Base-by-base conservation (phyloP, 805 yeast species). In the Saturnispora saitoi region DNA sequence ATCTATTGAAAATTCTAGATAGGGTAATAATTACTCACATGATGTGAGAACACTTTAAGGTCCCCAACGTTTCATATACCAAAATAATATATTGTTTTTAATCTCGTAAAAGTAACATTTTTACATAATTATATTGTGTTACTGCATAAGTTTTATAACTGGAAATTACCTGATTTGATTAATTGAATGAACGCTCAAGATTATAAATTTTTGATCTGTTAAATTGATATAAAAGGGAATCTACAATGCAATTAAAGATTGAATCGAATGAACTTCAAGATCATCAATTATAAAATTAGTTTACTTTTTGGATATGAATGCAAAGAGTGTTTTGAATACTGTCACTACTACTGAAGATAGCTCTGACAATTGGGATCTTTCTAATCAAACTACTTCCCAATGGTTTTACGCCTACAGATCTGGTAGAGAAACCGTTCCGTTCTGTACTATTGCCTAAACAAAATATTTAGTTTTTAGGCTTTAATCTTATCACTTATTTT, bases 381-480 rank as follows among this genome's bases (percentile, higher is more conserved):
- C 38, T 26, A 19, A 36, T 10, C n/a, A 11, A n/a, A 19, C 28
- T 10, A 36, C 11, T 37, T 10, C 40, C 10, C n/a, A 26, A 12
- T 32, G 26, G 30, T 43, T 43, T 20, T 19, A 17, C 12, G 29
- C 34, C 14, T 38, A 14, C 29, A 31, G 20, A 12, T 32, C 31
- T 17, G 32, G 26, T 4, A 26, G 29, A 30, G 22, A 34, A 34
- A 12, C 22, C 14, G 32, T 29, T 17, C 42, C 37, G 15, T 44
- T 36, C 17, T 44, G 47, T 19, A 44, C 37, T 29, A 30, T 44
- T 29, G 41, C 42, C 19, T 44, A 31, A 34, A n/a, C 1, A 17
- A 17, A 34, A 19, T 2, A 15, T 6, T 15, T 34, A 4, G 10
- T 17, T 15, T 9, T 32, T n/a, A 5, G 19, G n/a, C 9, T 32